phyloP scores from a whole-genome alignment of 1,139 yeast genomes.

The Debaryomyces udenii region DNA sequence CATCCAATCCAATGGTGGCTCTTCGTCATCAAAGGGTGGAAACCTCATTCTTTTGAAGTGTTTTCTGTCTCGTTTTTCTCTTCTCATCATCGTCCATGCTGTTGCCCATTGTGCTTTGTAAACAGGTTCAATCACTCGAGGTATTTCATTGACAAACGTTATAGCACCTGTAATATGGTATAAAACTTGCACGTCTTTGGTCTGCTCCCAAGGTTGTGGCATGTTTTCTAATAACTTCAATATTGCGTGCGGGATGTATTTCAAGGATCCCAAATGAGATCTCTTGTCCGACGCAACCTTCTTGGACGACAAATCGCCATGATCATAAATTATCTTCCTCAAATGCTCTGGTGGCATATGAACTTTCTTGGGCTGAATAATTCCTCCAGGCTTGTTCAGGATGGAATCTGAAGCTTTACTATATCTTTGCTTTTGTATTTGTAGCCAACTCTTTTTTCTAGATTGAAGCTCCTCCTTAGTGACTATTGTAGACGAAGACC shows the following conservation, averaged over 20 bases:
- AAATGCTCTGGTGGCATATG: conserved; percentile 96
- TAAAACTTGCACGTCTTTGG: conserved; percentile 81
- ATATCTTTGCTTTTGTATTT: conserved; percentile 60
- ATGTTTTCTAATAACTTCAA: conserved; percentile 87
- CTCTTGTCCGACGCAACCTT: conserved; percentile 86
- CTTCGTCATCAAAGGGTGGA: conserved; percentile 98
- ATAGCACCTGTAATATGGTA: conserved; percentile 94
- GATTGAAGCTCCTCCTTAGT: conserved; percentile 31
- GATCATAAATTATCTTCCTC: conserved; percentile 80
- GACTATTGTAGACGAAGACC: conserved; percentile 3
- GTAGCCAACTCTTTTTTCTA: conserved; percentile 67
- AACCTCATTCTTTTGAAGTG: conserved; percentile 91
- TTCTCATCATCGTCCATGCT: conserved; percentile 88
- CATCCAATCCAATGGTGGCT: conserved; percentile 83
- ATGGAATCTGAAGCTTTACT: conserved; percentile 18
- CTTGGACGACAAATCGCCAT: conserved; percentile 81
- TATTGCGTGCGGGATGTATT: conserved; percentile 95
- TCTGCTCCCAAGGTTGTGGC: conserved; percentile 98
- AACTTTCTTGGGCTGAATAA: conserved; percentile 63
- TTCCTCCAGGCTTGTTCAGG: conserved; percentile 34
- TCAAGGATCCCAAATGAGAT: conserved; percentile 86
- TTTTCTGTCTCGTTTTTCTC: conserved; percentile 87
- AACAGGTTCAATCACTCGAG: conserved; percentile 89
- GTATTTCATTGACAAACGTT: conserved; percentile 90
- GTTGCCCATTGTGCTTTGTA: conserved; percentile 96